Conservation (phyloP, 2,329 filamentous ascomycete species). For the Fulvia fulva region DNA sequence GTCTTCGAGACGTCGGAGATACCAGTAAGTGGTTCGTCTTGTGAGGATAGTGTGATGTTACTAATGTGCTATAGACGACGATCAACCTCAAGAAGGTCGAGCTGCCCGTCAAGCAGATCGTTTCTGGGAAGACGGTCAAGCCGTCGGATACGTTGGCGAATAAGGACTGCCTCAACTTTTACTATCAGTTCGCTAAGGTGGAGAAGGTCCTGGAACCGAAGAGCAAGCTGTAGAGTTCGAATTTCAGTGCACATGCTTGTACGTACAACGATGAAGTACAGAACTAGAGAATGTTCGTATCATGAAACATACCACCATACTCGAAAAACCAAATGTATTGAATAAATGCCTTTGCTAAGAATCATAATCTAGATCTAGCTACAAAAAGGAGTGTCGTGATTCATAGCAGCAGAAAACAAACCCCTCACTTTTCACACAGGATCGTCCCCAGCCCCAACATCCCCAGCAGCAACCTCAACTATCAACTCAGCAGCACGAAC, state of each 20-base stretch:
- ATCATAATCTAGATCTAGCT: conserved; percentile 10
- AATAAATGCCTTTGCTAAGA: neutral
- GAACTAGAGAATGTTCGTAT: neutral
- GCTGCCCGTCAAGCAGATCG: conserved; percentile 77
- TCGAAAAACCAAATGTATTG: neutral
- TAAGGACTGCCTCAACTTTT: conserved; percentile 69
- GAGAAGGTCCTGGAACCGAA: conserved; percentile 54
- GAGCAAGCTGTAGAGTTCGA: conserved; percentile 47
- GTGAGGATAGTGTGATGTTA: neutral
- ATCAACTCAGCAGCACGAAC: neutral
- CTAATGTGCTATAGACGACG: conserved; percentile 55
- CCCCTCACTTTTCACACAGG: neutral
- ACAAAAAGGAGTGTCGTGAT: conserved; percentile 12
- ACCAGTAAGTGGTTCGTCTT: conserved; percentile 54
- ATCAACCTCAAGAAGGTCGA: conserved; percentile 85
- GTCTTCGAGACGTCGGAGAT: conserved; percentile 79
- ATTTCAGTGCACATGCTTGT: neutral
- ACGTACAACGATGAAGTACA: neutral
- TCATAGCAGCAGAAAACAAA: neutral
- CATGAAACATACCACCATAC: neutral
- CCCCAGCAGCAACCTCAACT: neutral
- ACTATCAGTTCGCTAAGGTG: conserved; percentile 72
- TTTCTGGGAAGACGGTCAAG: conserved; percentile 69
- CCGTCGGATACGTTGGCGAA: conserved; percentile 74
- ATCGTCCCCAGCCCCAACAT: neutral